phyloP scores from a whole-genome alignment of 2,329 filamentous ascomycete genomes.

The Aspergillus sp. region DNA sequence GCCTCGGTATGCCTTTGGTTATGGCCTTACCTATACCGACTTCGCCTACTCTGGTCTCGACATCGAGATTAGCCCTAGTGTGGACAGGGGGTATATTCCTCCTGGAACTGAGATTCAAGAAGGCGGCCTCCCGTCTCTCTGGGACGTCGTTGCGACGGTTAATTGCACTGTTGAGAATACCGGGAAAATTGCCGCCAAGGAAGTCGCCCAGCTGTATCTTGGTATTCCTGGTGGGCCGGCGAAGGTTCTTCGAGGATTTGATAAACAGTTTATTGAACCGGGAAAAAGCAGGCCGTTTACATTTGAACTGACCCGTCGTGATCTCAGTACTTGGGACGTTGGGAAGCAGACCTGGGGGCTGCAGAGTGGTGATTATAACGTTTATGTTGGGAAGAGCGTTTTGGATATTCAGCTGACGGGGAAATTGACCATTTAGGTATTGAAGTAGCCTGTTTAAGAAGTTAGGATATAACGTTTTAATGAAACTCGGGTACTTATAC shows the following conservation, averaged over 20 bases:
- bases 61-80: slow-evolving; percentile 22
- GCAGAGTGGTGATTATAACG: neutral
- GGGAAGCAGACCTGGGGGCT: neutral
- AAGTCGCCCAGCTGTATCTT: slow-evolving; percentile 59
- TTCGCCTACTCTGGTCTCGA: slow-evolving; percentile 51
- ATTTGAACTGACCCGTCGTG: neutral
- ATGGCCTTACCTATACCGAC: slow-evolving; percentile 36
- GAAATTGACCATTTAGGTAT: neutral
- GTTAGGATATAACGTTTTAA: too few relatives aligned
- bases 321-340: neutral
- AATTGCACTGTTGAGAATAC: slow-evolving; percentile 14
- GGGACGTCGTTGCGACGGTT: neutral
- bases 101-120: too few relatives aligned
- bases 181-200: slow-evolving; percentile 49
- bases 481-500: too few relatives aligned
- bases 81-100: too few relatives aligned
- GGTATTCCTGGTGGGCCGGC: slow-evolving; percentile 25
- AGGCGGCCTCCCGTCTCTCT: neutral
- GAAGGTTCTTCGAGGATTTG: neutral
- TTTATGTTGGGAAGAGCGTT: neutral
- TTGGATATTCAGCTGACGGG: neutral
- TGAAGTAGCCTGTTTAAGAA: too few relatives aligned
- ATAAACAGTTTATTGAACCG: neutral
- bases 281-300: neutral
- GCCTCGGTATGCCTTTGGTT: slow-evolving; percentile 11